Conservation (phyloP, 345 rosid genomes). For the Eucalyptus polyanthemos region DNA sequence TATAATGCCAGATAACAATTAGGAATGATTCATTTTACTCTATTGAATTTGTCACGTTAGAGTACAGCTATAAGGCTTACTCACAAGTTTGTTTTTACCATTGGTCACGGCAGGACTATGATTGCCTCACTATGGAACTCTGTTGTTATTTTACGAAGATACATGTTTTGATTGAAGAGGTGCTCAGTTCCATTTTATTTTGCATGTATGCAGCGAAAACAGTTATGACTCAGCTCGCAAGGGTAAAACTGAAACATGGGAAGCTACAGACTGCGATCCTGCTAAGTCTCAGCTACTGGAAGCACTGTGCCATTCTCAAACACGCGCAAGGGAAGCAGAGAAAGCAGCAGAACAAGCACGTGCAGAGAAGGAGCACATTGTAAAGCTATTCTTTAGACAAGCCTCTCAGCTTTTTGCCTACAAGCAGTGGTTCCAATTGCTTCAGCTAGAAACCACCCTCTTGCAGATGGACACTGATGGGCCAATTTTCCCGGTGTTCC, state of each 20-base stretch:
- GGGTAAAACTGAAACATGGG: background rate
- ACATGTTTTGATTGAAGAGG: background rate
- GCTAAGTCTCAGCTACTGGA: conserved; percentile 70
- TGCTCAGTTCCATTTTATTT: background rate
- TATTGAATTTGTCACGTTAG: background rate
- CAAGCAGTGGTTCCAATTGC: conserved; percentile 78
- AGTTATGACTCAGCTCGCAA: background rate
- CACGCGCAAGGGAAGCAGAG: conserved; percentile 98
- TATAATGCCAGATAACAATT: background rate
- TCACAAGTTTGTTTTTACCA: background rate
- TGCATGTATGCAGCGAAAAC: background rate
- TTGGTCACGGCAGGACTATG: background rate
- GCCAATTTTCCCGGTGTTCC: conserved; percentile 32
- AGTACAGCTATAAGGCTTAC: background rate
- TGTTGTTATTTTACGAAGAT: background rate
- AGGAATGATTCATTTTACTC: background rate
- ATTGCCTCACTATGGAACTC: background rate
- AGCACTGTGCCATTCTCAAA: conserved; percentile 88
- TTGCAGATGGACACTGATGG: conserved; percentile 40
- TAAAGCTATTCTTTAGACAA: conserved; percentile 79
- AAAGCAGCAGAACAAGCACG: conserved; percentile 66
- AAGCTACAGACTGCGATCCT: conserved; percentile 27
- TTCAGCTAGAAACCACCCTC: conserved; percentile 72
- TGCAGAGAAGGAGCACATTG: conserved; percentile 74
- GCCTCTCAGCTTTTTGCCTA: conserved; percentile 93